These are phyloP conservation scores for Bombardia bombarda DNA, from an alignment of 495 filamentous ascomycete species.

Conservation along the genomic window DNA sequence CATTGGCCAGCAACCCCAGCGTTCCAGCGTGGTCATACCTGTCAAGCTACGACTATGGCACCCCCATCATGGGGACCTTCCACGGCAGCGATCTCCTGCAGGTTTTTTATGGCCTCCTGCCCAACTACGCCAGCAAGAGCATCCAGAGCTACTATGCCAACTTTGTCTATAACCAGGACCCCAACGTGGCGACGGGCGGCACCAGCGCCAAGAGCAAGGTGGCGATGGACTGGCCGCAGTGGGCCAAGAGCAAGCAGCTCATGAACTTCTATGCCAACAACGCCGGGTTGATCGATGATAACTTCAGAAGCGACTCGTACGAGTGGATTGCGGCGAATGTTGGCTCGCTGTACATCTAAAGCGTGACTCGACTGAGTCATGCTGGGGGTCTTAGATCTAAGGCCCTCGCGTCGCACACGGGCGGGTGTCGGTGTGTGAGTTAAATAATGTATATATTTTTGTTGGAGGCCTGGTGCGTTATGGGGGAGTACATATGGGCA, in stretches of 20 bases:
- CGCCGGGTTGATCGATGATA: conserved; percentile 43
- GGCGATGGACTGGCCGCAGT: conserved; percentile 54
- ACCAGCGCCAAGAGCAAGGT: conserved; percentile 19
- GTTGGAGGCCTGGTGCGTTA: no score
- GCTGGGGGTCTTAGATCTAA: no score
- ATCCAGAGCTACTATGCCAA: conserved; percentile 57
- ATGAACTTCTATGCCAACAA: conserved; percentile 48
- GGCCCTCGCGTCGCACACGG: no score
- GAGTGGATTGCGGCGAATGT: conserved; percentile 42
- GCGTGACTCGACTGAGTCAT: no score
- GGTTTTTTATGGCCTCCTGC: conserved; percentile 53
- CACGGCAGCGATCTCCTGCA: conserved; percentile 60
- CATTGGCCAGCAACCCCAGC: conserved; percentile 36
- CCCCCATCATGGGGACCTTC: conserved; percentile 64
- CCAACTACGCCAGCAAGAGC: conserved; percentile 51
- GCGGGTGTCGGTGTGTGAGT: no score
- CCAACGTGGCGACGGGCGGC: conserved; percentile 43
- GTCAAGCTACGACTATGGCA: conserved; percentile 56
- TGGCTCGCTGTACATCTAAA: conserved; percentile 43
- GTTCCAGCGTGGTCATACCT: conserved; percentile 67
- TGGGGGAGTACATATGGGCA: no score
- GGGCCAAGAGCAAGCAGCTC: conserved; percentile 41
- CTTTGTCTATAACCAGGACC: conserved; percentile 58
- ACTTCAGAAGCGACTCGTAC: conserved; percentile 47
- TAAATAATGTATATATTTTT: no score